Conservation (phyloP, 2,329 filamentous ascomycete species). For the Aspergillus arachidicola region DNA sequence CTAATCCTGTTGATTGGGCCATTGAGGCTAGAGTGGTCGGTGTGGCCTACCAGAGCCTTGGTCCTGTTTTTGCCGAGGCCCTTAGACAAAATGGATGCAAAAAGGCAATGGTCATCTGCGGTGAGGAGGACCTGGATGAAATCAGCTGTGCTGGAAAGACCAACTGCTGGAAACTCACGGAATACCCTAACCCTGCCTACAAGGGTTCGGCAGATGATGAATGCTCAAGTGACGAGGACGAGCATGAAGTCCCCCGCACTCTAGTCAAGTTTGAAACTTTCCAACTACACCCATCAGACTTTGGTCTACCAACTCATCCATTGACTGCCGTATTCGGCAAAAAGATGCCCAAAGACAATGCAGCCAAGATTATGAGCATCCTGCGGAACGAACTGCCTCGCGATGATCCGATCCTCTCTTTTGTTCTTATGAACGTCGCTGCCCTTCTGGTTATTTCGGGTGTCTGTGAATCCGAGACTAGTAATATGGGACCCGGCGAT, state of each 20-base stretch:
- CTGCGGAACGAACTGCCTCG: conserved; percentile 71
- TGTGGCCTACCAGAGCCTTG: conserved; percentile 83
- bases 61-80: conserved; percentile 85
- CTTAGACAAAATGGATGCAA: conserved; percentile 72
- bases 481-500: conserved; percentile 76
- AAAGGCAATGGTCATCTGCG: conserved; percentile 90
- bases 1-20: conserved; percentile 81
- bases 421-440: conserved; percentile 92
- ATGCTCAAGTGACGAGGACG: conserved; percentile 44
- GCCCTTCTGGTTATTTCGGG: conserved; percentile 84
- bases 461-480: conserved; percentile 80
- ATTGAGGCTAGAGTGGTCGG: conserved; percentile 93
- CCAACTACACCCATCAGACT: conserved; percentile 77
- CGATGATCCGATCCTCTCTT: conserved; percentile 85
- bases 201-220: conserved; percentile 46
- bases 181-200: conserved; percentile 51
- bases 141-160: conserved; percentile 88
- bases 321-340: conserved; percentile 79
- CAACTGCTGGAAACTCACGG: conserved; percentile 80
- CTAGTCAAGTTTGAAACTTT: conserved; percentile 72
- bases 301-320: conserved; percentile 76
- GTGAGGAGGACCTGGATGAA: conserved; percentile 93
- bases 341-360: conserved; percentile 84
- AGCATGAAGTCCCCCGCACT: conserved; percentile 37
- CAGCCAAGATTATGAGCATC: conserved; percentile 76